Percentiles rank a stretch among this genome's conserved stretches.
These are phyloP conservation scores for Nemania sp. DNA, from an alignment of 2,329 filamentous ascomycete species.

Conservation along the genomic window DNA sequence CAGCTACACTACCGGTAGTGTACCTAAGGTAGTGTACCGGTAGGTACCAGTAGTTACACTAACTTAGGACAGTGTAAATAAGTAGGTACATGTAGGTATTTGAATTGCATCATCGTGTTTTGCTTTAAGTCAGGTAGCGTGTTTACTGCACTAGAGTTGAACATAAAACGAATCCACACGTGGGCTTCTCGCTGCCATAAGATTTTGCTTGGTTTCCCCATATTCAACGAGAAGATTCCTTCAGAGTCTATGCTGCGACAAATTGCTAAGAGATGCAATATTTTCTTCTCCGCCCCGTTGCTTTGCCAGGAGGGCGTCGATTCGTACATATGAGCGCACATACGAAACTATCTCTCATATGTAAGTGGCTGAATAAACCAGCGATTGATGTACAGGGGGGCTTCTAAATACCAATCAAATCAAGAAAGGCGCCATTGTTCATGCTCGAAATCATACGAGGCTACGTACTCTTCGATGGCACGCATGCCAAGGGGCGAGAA, in stretches of 20 bases:
- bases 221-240: constrained; percentile 15
- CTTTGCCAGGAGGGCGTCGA: constrained; percentile 13
- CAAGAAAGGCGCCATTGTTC: not conserved
- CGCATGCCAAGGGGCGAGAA: not conserved
- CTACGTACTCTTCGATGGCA: not conserved
- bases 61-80: not conserved
- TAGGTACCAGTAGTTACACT: not conserved
- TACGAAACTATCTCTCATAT: too few relatives aligned
- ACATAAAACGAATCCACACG: constrained; percentile 1
- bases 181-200: constrained; percentile 10
- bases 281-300: constrained; percentile 9
- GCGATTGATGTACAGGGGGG: not conserved
- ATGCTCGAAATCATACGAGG: not conserved
- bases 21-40: too few relatives aligned
- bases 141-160: constrained; percentile 3
- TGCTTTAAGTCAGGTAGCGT: not conserved
- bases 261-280: constrained; percentile 20
- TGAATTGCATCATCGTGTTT: constrained; percentile 18
- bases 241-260: constrained; percentile 9
- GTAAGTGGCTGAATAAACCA: not conserved
- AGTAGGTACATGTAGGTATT: too few relatives aligned
- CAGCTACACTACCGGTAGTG: too few relatives aligned
- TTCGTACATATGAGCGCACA: constrained; percentile 1
- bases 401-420: not conserved
- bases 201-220: constrained; percentile 1